These are phyloP conservation scores for Mikania micrantha DNA, from an alignment of 129 eudicot species.

Conservation along the genomic window DNA sequence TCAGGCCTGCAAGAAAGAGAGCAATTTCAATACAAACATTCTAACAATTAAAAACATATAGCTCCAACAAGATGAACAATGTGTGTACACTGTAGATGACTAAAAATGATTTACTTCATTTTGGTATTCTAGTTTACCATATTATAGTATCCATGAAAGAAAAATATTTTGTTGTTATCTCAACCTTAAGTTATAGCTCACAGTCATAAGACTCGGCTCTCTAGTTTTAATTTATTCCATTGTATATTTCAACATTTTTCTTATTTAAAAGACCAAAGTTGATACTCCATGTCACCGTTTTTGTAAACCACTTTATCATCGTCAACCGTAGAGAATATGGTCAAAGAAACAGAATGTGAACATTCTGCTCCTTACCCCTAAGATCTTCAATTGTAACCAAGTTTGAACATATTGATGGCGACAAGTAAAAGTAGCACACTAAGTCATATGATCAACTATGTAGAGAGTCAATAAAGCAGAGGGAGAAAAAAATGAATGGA, in stretches of 20 bases:
- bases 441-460: not conserved
- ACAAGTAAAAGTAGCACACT: not conserved
- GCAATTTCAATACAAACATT: not conserved
- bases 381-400: not conserved
- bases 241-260: not conserved
- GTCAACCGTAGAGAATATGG: not conserved
- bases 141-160: too few relatives aligned
- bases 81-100: too few relatives aligned
- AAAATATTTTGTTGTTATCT: not conserved
- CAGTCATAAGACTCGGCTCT: not conserved
- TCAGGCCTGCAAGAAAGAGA: slow-evolving; percentile 77
- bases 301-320: not conserved
- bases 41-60: too few relatives aligned
- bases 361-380: not conserved
- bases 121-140: too few relatives aligned
- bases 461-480: not conserved
- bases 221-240: not conserved
- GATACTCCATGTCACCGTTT: not conserved
- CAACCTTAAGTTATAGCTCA: not conserved
- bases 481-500: not conserved
- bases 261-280: not conserved
- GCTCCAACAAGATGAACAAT: too few relatives aligned
- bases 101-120: too few relatives aligned
- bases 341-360: not conserved
- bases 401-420: not conserved